Conservation (phyloP, 148 eudicot species). For the Vaccinium macrocarpon region DNA sequence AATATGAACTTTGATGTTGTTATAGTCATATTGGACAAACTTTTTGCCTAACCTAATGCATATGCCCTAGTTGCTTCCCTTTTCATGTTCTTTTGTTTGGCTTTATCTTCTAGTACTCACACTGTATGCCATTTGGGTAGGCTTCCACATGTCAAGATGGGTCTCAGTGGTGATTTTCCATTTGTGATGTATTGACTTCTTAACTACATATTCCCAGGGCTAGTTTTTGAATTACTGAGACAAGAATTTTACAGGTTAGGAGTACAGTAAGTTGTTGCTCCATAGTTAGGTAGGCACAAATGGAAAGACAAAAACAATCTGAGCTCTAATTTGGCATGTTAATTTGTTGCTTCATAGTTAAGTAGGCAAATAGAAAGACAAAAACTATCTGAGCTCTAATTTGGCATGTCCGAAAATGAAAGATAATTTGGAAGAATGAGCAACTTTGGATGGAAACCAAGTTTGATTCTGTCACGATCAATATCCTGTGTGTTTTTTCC, state of each 20-base stretch:
- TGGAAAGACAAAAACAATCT: no score
- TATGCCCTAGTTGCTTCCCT: not conserved
- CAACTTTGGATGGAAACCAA: not conserved
- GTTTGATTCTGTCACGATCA: not conserved
- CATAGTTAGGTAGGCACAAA: not conserved
- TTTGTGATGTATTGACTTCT: not conserved
- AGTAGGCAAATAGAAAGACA: not conserved
- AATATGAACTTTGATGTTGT: not conserved
- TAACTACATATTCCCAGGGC: constrained; percentile 5
- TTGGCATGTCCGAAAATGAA: not conserved
- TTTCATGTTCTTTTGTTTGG: not conserved
- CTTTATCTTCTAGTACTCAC: not conserved
- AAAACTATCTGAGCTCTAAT: not conserved
- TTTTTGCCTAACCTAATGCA: not conserved
- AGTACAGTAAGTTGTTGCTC: no score
- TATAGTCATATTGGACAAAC: not conserved
- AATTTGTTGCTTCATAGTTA: no score
- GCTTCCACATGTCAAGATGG: not conserved
- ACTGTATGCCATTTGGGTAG: not conserved
- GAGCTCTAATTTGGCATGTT: no score
- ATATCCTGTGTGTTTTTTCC: not conserved
- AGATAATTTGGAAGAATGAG: constrained; percentile 6
- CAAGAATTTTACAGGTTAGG: not conserved
- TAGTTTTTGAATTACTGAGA: not conserved
- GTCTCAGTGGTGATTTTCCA: not conserved